phyloP scores from a whole-genome alignment of 305 asterid species.

The Andrographis paniculata region DNA sequence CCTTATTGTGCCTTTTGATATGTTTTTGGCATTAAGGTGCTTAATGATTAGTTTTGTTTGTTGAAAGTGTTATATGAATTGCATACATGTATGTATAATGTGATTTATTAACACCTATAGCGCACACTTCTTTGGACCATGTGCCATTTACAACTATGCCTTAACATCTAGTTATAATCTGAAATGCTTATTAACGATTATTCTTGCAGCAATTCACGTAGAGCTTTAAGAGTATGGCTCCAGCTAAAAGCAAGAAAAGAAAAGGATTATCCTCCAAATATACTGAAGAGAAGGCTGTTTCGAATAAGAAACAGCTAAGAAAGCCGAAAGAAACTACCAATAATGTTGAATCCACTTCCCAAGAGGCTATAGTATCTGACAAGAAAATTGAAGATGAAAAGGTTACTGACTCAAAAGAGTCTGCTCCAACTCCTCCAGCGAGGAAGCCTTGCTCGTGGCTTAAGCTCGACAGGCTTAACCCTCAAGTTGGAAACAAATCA shows the following conservation, averaged over 20 bases:
- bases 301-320: conserved; percentile 25
- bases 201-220: conserved; percentile 16
- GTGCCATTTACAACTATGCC: too few species aligned
- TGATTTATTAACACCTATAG: too few species aligned
- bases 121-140: too few species aligned
- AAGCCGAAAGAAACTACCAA: conserved; percentile 14
- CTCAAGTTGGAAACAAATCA: conserved; percentile 28
- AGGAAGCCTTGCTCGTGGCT: conserved; percentile 48
- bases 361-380: conserved; percentile 20
- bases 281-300: conserved; percentile 20
- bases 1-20: too few species aligned
- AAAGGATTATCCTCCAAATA: conserved; percentile 14
- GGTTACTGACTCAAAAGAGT: conserved; percentile 23
- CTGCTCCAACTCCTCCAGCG: conserved; percentile 24
- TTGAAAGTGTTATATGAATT: too few species aligned
- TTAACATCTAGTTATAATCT: neutral
- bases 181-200: conserved; percentile 1
- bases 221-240: conserved; percentile 35
- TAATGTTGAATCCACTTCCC: conserved; percentile 25
- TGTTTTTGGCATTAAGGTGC: too few species aligned
- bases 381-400: conserved; percentile 23
- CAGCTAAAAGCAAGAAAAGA: conserved; percentile 31
- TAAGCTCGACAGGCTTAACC: conserved; percentile 34
- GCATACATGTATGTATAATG: too few species aligned
- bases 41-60: too few species aligned